Conservation (phyloP, 2,329 filamentous ascomycete genomes). For the Fusarium burgessii region DNA sequence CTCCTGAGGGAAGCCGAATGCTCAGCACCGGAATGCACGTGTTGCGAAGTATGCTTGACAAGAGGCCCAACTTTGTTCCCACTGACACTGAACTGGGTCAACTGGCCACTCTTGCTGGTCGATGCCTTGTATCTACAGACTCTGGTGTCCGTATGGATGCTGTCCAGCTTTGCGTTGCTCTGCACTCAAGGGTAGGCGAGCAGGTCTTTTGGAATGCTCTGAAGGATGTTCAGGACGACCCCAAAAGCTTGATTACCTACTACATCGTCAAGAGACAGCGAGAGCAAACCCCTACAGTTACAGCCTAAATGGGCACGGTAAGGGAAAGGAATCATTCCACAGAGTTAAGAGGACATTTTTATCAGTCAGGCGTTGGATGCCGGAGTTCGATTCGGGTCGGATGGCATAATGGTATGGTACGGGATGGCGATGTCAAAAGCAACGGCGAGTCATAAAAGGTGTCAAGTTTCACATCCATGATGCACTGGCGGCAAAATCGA, state of each 20-base stretch:
- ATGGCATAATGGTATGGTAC: slow-evolving; percentile 8
- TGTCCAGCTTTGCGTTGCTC: slow-evolving; percentile 80
- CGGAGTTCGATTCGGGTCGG: slow-evolving; percentile 30
- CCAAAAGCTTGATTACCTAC: slow-evolving; percentile 82
- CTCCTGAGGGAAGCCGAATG: slow-evolving; percentile 61
- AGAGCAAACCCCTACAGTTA: slow-evolving; percentile 54
- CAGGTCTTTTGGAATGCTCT: slow-evolving; percentile 75
- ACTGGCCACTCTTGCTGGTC: slow-evolving; percentile 63
- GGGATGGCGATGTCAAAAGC: slow-evolving; percentile 18
- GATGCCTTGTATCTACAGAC: slow-evolving; percentile 70
- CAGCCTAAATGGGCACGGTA: not conserved
- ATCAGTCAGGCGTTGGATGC: slow-evolving; percentile 39
- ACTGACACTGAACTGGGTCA: slow-evolving; percentile 63
- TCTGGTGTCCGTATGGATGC: slow-evolving; percentile 78
- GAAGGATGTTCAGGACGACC: slow-evolving; percentile 74
- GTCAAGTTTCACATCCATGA: slow-evolving; percentile 17
- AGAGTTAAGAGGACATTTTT: slow-evolving; percentile 12
- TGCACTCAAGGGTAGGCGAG: slow-evolving; percentile 73
- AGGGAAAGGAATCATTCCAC: not conserved
- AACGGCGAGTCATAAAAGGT: slow-evolving; percentile 7
- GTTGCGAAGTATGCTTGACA: slow-evolving; percentile 69
- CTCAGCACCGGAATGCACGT: slow-evolving; percentile 74
- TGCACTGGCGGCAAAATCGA: slow-evolving; percentile 19
- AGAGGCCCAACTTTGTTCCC: slow-evolving; percentile 61
- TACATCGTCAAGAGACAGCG: slow-evolving; percentile 80